Conservation (phyloP, 495 filamentous ascomycete genomes). For the Durotheca rogersii region DNA sequence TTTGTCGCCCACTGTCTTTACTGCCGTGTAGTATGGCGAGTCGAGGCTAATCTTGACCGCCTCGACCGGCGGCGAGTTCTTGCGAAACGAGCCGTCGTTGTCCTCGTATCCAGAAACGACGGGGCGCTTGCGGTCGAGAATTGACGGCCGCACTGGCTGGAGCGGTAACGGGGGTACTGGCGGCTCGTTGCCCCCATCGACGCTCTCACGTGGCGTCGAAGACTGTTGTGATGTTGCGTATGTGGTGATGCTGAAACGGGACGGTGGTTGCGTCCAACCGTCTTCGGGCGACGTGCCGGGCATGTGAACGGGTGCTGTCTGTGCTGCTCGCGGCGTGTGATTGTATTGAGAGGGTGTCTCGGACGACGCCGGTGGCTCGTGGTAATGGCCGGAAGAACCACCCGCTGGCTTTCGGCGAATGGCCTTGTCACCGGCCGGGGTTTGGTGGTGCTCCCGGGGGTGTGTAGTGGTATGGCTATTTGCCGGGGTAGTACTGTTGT, state of each 20-base stretch:
- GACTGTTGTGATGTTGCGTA: slow-evolving; percentile 58
- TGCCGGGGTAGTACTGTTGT: slow-evolving; percentile 13
- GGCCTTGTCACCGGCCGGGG: slow-evolving; percentile 26
- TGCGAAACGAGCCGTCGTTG: slow-evolving; percentile 4
- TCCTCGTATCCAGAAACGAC: slow-evolving; percentile 26
- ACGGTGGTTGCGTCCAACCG: slow-evolving; percentile 54
- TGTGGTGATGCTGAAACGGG: slow-evolving; percentile 74
- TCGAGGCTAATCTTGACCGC: slow-evolving; percentile 33
- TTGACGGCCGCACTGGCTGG: slow-evolving; percentile 32
- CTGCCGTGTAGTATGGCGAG: slow-evolving; percentile 26
- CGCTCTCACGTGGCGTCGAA: slow-evolving; percentile 57
- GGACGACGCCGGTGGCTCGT: slow-evolving; percentile 40
- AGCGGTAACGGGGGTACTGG: slow-evolving; percentile 37
- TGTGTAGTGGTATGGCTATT: too few relatives aligned
- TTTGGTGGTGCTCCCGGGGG: slow-evolving; percentile 33
- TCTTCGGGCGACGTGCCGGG: too few relatives aligned
- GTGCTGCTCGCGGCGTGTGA: too few relatives aligned
- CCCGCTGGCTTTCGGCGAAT: slow-evolving; percentile 46
- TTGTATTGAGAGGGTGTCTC: slow-evolving; percentile 40
- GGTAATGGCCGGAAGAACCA: slow-evolving; percentile 27
- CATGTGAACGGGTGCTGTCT: too few relatives aligned
- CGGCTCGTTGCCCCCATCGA: slow-evolving; percentile 45
- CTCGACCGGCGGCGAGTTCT: slow-evolving; percentile 15
- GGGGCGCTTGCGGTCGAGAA: slow-evolving; percentile 43
- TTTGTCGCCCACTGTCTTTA: too few relatives aligned